phyloP scores from a whole-genome alignment of 1,284 basidiomycete genomes.

The Ustilago lituana region DNA sequence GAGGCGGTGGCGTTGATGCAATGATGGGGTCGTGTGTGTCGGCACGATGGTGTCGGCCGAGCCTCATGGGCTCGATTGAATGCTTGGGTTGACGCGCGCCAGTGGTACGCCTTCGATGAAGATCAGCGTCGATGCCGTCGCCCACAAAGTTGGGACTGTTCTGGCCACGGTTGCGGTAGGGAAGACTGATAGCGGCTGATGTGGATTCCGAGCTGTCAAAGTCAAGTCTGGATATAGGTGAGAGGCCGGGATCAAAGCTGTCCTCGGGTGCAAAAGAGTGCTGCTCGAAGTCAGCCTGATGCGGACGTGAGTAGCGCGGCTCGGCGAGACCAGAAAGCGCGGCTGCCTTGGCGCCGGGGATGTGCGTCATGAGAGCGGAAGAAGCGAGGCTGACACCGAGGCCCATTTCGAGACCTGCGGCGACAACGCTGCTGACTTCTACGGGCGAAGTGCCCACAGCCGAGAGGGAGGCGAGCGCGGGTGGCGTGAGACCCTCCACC shows the following conservation, averaged over 20 bases:
- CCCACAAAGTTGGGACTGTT: constrained; percentile 14
- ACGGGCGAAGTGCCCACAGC: constrained; percentile 27
- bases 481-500: constrained; percentile 47
- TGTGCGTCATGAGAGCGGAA: constrained; percentile 40
- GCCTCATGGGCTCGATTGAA: constrained; percentile 28
- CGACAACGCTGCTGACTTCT: constrained; percentile 51
- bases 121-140: constrained; percentile 28
- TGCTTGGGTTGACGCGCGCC: constrained; percentile 27
- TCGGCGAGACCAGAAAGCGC: constrained; percentile 43
- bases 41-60: constrained; percentile 43
- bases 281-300: constrained; percentile 15
- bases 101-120: constrained; percentile 40
- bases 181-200: constrained; percentile 19
- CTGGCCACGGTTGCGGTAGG: constrained; percentile 22
- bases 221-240: constrained; percentile 7
- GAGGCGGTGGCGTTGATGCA: constrained; percentile 12
- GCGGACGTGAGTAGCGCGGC: constrained; percentile 40
- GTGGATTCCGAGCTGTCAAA: constrained; percentile 19
- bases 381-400: constrained; percentile 51
- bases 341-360: constrained; percentile 22
- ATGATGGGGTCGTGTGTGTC: constrained; percentile 49
- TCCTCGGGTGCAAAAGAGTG: not conserved
- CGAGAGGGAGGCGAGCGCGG: constrained; percentile 21
- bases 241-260: not conserved
- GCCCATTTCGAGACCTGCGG: constrained; percentile 57